These are phyloP conservation scores for Dactylellina parvicollis DNA, from an alignment of 2,329 filamentous ascomycete genomes.

Conservation along the genomic window DNA sequence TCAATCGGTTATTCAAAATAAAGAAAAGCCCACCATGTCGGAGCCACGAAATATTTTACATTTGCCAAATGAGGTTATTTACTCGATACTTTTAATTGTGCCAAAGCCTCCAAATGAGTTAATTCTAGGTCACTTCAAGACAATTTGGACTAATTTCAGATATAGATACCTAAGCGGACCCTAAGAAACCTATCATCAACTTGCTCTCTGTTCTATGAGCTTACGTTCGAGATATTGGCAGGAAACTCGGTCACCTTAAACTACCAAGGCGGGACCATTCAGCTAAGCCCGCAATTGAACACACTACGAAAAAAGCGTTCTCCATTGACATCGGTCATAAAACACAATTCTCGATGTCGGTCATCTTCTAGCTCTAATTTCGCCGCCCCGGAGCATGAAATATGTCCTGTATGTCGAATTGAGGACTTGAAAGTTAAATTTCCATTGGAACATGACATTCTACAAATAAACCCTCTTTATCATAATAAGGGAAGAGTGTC, in stretches of 20 bases:
- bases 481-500: neutral
- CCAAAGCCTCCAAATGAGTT: neutral
- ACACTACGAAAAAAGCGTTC: neutral
- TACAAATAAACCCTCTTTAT: neutral
- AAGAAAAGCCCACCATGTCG: neutral
- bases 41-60: neutral
- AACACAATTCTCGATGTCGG: neutral
- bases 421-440: neutral
- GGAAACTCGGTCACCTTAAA: neutral
- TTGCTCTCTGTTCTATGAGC: slow-evolving; percentile 1
- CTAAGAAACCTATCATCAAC: slow-evolving; percentile 3
- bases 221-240: slow-evolving; percentile 1
- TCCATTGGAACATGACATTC: neutral
- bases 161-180: neutral
- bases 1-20: neutral
- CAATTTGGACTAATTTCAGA: neutral
- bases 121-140: neutral
- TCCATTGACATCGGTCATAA: neutral
- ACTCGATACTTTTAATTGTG: neutral
- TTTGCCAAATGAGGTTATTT: slow-evolving; percentile 4
- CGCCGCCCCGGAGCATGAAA: neutral
- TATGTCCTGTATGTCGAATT: neutral
- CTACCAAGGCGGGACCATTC: neutral
- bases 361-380: neutral
- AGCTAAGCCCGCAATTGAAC: neutral